Conservation (phyloP, 305 asterid species). For the Fraxinus dipetala region DNA sequence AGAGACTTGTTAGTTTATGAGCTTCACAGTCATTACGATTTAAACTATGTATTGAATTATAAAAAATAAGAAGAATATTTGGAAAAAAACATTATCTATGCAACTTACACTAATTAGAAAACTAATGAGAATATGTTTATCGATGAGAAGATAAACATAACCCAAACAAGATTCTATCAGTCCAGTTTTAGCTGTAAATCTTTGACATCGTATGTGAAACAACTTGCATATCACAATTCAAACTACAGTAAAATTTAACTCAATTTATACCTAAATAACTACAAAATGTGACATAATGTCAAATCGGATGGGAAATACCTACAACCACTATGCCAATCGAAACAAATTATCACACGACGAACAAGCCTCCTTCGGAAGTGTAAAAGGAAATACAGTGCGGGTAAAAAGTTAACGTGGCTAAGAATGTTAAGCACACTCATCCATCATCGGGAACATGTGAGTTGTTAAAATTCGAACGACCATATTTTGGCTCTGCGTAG, state of each 20-base stretch:
- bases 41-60: neutral
- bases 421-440: neutral
- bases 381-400: neutral
- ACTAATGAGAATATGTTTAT: neutral
- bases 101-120: neutral
- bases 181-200: neutral
- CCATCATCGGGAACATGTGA: conserved; percentile 33
- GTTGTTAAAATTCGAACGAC: conserved; percentile 20
- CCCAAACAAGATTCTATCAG: neutral
- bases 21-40: neutral
- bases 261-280: neutral
- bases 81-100: neutral
- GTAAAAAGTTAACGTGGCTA: neutral
- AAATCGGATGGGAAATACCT: neutral
- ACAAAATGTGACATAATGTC: neutral
- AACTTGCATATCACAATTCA: neutral
- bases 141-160: neutral
- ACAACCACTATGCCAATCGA: neutral
- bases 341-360: neutral
- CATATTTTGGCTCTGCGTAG: conserved; percentile 42
- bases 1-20: neutral
- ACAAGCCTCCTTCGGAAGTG: neutral
- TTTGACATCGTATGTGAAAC: neutral
- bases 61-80: neutral
- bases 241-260: neutral